Base-by-base conservation (phyloP, 305 asterid species). In the Salvia sclarea region DNA sequence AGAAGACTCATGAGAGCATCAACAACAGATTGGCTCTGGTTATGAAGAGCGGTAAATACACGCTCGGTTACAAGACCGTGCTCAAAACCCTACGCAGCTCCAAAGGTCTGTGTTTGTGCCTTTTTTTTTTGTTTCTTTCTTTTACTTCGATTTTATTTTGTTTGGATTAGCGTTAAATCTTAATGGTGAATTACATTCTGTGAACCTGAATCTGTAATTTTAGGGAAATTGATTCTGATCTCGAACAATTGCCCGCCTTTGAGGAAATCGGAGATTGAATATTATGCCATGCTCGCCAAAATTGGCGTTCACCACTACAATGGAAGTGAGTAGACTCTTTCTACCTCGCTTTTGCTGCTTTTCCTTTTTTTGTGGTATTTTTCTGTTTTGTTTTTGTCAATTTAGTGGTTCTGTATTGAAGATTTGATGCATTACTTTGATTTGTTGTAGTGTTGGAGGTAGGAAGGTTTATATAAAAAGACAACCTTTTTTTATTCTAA, bases 1-100 rank as follows among this genome's bases (percentile, higher is more conserved):
- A 87, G 84, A 87, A 85, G 86, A 80, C 85, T 61, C 89, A 84
- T 70, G 95, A 88, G 79, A 83, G 83, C 82, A 85, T 84, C 61
- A 85, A 85, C 80, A 88, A 67, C 70, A 77, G 88, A 80, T 66
- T 88, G 67, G 92, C 90, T 74, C 80, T 88, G 57, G 95, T 84
- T 30, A 85, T 85, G 86, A 88, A 85, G 87, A 87, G 90, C 44
- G 88, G 89, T 2, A 87, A 87, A 41, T 87, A 76, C 73, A 79
- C 91, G 0, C 72, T 87, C 47, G 91, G 95, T 22, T 87, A 85
- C 75, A 85, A 83, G 78, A 87, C 91, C 66, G 95, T 87, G 40
- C 81, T 87, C 73, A 83, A 85, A 72, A 68, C 91, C 30, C 84
- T 85, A 52, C 82, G 95, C 40, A 85, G 25, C 66, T 87, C 95